Percentiles rank a stretch among this genome's conserved stretches.
Evolutionary conservation across 2,329 filamentous ascomycete genomes (phyloP).

Genomic region (Phialocephala sp.): DNA sequence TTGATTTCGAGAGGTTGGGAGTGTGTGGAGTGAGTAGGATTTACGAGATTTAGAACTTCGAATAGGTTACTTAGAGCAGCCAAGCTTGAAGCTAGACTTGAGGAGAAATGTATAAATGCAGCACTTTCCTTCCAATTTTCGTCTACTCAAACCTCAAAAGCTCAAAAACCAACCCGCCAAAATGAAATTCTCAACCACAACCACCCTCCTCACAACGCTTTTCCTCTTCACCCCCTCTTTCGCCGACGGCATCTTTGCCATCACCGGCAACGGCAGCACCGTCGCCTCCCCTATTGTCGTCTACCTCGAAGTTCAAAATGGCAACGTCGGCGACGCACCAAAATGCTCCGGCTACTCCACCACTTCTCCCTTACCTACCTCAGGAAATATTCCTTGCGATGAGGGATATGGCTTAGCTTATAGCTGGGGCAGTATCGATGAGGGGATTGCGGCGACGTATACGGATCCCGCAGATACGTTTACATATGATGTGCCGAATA

Average conservation of each 20-base stretch:
- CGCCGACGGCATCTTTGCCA: constrained; percentile 24
- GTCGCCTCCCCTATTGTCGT: not conserved
- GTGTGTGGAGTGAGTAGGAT: not conserved
- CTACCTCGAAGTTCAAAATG: constrained; percentile 25
- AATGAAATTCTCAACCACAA: constrained; percentile 27
- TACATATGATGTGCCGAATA: constrained; percentile 20
- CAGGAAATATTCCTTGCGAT: constrained; percentile 23
- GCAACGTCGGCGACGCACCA: constrained; percentile 23
- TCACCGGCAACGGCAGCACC: constrained; percentile 11
- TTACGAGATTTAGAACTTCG: not conserved
- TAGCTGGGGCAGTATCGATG: constrained; percentile 11
- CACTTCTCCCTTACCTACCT: constrained; percentile 12
- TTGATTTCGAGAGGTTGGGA: not conserved
- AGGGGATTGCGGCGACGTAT: constrained; percentile 28
- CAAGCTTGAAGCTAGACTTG: not conserved
- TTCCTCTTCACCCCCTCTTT: constrained; percentile 15
- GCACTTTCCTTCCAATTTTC: not conserved
- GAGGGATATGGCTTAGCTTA: constrained; percentile 21
- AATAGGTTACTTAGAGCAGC: not conserved
- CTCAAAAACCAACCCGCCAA: not conserved
- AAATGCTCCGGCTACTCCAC: constrained; percentile 17
- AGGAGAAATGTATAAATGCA: not conserved
- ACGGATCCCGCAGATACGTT: constrained; percentile 16
- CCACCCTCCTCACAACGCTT: constrained; percentile 12
- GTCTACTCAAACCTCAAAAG: not conserved